These are phyloP conservation scores for Penicillium sp. DNA, from an alignment of 2,329 filamentous ascomycete species.

Conservation along the genomic window DNA sequence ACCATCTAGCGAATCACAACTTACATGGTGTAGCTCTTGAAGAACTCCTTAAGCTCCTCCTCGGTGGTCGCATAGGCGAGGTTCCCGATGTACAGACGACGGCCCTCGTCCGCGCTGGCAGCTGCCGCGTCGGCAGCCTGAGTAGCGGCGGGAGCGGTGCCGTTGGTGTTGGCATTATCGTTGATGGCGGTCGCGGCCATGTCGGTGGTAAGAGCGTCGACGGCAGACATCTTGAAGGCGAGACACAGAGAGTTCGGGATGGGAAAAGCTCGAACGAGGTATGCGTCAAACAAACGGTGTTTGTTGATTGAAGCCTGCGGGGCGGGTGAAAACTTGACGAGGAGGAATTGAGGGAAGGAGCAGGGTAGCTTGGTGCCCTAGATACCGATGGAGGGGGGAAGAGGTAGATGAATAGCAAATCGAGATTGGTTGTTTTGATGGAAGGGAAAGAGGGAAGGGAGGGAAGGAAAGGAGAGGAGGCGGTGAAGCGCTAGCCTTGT, in stretches of 20 bases:
- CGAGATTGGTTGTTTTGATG: constrained; percentile 17
- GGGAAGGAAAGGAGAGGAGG: constrained; percentile 23
- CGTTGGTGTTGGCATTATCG: constrained; percentile 50
- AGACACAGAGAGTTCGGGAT: constrained; percentile 33
- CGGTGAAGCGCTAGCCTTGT: constrained; percentile 20
- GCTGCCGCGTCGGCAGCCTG: constrained; percentile 82
- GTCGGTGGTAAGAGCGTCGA: constrained; percentile 68
- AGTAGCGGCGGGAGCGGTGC: constrained; percentile 64
- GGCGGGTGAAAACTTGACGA: constrained; percentile 50
- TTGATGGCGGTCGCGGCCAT: constrained; percentile 65
- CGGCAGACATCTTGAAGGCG: constrained; percentile 70
- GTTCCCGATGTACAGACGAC: constrained; percentile 99
- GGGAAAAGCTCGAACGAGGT: constrained; percentile 25
- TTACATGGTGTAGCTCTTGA: constrained; percentile 99
- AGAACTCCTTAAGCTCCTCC: constrained; percentile 99
- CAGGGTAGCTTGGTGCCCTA: constrained; percentile 92
- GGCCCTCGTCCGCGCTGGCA: constrained; percentile 96
- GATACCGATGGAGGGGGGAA: constrained; percentile 47
- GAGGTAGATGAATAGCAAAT: constrained; percentile 24
- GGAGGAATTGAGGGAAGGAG: constrained; percentile 54
- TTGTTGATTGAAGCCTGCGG: constrained; percentile 19
- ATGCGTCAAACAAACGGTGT: constrained; percentile 59
- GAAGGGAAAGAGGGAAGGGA: constrained; percentile 22
- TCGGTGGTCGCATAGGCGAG: constrained; percentile 99
- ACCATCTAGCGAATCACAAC: constrained; percentile 42